Base-by-base conservation (phyloP, 2,329 filamentous ascomycete species). In the Monascus ruber region DNA sequence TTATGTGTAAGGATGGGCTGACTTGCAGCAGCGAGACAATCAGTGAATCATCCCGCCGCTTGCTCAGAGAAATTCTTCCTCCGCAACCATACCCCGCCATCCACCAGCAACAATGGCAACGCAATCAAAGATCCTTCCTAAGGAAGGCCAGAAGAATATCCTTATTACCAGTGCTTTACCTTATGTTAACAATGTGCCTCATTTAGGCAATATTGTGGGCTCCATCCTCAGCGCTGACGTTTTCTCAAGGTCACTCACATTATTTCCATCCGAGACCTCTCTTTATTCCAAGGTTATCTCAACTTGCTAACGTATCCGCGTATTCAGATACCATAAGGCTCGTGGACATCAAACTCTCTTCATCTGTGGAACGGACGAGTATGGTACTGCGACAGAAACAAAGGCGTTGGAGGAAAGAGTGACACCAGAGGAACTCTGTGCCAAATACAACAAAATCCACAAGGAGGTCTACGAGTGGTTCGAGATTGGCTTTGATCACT, bases 381-480 rank as follows among this genome's bases (percentile, higher is more conserved):
- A 95, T 63, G 89, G 89, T 42, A 96, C 89, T 8, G 88, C 89
- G 24, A 94, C 88, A 27, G 89, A 95, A 66, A 94, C 89, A 25
- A 94, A 94, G 69, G 89, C 89, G 4, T 77, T 95, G 32, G 86
- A 94, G 60, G 86, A 91, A 60, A 81, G 82, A 9, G 71, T 87
- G 47, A 86, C 81, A 8, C 87, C 89, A 24, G 74, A 83, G 53
- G 76, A 88, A 57, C 77, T 96, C 8, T 95, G 89, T 69, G 78
- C 84, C 64, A 93, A 95, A 69, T 95, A 93, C 70, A 85, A 93
- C 67, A 79, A 78, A 53, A 79, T 94, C 42, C 89, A 95, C 66
- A 79, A 86, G 53, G 85, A 83, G 36, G 83, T 95, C 49, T 96
- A 96, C 64, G 77, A 93, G 62, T 95, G 89, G 86, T 98, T 98